phyloP scores from a whole-genome alignment of 2,329 filamentous ascomycete species.

The Beauveria bassiana region DNA sequence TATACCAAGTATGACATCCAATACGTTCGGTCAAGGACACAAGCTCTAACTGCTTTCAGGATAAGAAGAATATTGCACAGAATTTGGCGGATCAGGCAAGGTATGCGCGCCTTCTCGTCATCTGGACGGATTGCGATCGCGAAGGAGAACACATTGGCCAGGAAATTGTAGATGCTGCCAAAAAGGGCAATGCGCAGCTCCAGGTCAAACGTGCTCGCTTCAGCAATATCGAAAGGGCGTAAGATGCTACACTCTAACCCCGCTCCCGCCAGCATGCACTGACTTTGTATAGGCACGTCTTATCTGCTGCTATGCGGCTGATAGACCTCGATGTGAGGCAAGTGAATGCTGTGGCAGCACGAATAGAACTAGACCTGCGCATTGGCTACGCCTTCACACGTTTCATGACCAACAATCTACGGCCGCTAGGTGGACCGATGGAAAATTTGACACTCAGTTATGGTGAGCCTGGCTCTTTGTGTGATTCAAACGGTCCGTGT shows the following conservation, averaged over 20 bases:
- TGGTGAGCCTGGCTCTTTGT: slow-evolving; percentile 39
- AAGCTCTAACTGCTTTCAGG: slow-evolving; percentile 35
- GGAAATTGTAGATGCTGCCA: slow-evolving; percentile 78
- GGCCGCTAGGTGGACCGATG: slow-evolving; percentile 60
- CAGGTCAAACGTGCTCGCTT: slow-evolving; percentile 82
- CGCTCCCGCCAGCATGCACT: background rate
- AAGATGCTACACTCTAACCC: slow-evolving; percentile 25
- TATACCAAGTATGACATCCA: slow-evolving; percentile 51
- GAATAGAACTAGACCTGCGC: slow-evolving; percentile 86
- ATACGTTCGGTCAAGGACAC: no score
- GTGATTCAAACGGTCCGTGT: background rate
- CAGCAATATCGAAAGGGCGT: slow-evolving; percentile 92
- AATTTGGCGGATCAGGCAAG: slow-evolving; percentile 79
- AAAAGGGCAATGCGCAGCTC: slow-evolving; percentile 63
- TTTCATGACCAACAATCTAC: slow-evolving; percentile 73
- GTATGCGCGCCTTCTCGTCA: slow-evolving; percentile 68
- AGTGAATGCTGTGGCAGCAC: slow-evolving; percentile 76
- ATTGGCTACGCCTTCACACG: slow-evolving; percentile 91
- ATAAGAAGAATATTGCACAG: slow-evolving; percentile 70
- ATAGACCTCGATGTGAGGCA: slow-evolving; percentile 75
- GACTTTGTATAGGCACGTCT: slow-evolving; percentile 58
- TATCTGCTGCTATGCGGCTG: slow-evolving; percentile 72
- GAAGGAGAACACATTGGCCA: slow-evolving; percentile 95
- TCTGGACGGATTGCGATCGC: slow-evolving; percentile 98
- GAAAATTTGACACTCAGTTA: slow-evolving; percentile 68